Conservation (phyloP, 306 rosid genomes). For the Malus sieversii region DNA sequence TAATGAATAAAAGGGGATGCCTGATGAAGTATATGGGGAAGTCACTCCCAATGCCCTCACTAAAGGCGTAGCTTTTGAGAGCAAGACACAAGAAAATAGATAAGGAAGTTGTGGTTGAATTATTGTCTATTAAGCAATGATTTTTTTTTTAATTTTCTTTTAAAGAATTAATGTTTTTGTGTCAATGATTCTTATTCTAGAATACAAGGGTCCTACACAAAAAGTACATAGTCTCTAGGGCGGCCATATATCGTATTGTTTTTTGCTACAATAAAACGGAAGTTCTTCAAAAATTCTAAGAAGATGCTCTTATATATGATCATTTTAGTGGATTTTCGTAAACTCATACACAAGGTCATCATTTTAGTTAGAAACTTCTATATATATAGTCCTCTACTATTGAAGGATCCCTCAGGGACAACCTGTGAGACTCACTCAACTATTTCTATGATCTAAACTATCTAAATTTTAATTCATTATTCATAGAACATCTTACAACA, state of each 20-base stretch:
- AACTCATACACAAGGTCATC: neutral
- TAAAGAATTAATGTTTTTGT: no score
- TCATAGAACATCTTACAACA: neutral
- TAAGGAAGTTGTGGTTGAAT: no score
- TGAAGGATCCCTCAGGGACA: neutral
- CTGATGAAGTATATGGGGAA: no score
- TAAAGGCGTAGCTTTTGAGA: no score
- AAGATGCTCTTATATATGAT: neutral
- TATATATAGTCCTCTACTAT: neutral
- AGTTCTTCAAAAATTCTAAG: neutral
- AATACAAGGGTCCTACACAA: neutral
- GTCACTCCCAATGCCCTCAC: neutral
- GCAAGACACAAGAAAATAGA: no score
- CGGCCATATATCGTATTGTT: no score
- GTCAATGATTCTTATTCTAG: neutral
- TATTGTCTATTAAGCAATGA: no score
- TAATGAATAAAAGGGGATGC: no score
- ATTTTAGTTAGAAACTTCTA: neutral
- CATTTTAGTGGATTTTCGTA: neutral
- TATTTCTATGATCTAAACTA: neutral
- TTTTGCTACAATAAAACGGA: no score
- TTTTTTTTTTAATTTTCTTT: no score
- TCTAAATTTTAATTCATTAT: no score
- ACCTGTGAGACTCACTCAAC: neutral
- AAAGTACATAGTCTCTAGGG: no score